Evolutionary conservation across 2,329 filamentous ascomycete genomes (phyloP), one percentile per base, ranked within the genome.

Genomic region (Trichoderma brevicompactum): DNA sequence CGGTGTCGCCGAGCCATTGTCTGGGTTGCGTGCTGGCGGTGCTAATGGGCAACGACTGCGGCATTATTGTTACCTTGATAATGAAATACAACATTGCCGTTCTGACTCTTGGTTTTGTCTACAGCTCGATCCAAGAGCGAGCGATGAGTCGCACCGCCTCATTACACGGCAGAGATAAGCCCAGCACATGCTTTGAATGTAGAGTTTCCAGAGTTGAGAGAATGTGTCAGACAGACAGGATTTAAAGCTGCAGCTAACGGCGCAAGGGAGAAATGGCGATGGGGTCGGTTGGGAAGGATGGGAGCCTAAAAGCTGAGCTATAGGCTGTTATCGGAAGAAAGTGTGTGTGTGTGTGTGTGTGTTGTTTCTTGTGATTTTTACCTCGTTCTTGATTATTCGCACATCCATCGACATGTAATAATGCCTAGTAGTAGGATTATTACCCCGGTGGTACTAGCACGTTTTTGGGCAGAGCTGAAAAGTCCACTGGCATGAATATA

Each of bases 291-390:
- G 36, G 36, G 40, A n/a, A 10, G 40, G 40, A 54, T 52, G 58
- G 58, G 58, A 52, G 38, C 55, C 55, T 59, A 46, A 59, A 59
- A 17, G 41, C 34, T 59, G n/a, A 34, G 55, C 10, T 41, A 44
- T 49, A 32, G 56, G 56, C 44, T 49, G 44, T 60, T 60, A 44
- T 36, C 40, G 44, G 56, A 61, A n/a, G 46, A 32, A 13, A 15
- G 4, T 32, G 38, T 34, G 28, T 7, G 8, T 40, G 46, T 34
- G 36, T 34, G 32, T 41, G 13, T 6, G 19, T 17, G 23, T 34
- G 9, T 50, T 15, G 5, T 6, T 44, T 23, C 5, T 38, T 38
- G 8, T 52, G 28, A 8, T 52, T 28, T 28, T 28, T 28, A 28
- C 23, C 23, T 28, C 23, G 23, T 28, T 28, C 23, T 28, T 28